These are phyloP conservation scores for Meyerozyma sp. DNA, from an alignment of 1,139 yeast species.

Conservation along the genomic window DNA sequence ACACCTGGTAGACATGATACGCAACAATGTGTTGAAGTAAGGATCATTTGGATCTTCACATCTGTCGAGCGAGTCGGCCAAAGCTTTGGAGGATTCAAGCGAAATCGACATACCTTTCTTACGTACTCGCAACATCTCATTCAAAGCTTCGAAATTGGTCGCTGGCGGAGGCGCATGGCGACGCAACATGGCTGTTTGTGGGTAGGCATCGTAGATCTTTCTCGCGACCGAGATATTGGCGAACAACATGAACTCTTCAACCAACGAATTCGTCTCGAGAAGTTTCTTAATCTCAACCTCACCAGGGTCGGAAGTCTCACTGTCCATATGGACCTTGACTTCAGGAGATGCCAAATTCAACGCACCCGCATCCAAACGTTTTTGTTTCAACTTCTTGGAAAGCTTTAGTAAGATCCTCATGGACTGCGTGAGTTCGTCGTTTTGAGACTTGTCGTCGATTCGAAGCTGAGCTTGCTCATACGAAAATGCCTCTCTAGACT, in stretches of 20 bases:
- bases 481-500: constrained; percentile 91
- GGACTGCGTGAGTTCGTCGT: constrained; percentile 82
- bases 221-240: constrained; percentile 96
- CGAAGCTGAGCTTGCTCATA: constrained; percentile 90
- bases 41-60: constrained; percentile 80
- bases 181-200: constrained; percentile 97
- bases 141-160: constrained; percentile 81
- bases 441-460: constrained; percentile 73
- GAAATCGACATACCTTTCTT: constrained; percentile 72
- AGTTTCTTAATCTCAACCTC: constrained; percentile 90
- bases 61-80: constrained; percentile 90
- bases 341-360: constrained; percentile 96
- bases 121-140: constrained; percentile 83
- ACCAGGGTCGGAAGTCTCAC: constrained; percentile 95
- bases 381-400: constrained; percentile 80
- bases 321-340: constrained; percentile 94
- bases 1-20: constrained; percentile 97
- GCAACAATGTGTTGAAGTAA: constrained; percentile 85
- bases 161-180: constrained; percentile 97
- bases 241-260: constrained; percentile 96
- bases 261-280: constrained; percentile 88
- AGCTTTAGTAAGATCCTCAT: constrained; percentile 76
- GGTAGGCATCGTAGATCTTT: constrained; percentile 86
- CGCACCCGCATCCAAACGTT: constrained; percentile 92
- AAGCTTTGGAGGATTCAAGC: constrained; percentile 79